A percentile compares a stretch with the other conserved stretches of the same genome.
Conservation (phyloP, 176 grass and related monocot species). For the Neostapfia colusana region DNA sequence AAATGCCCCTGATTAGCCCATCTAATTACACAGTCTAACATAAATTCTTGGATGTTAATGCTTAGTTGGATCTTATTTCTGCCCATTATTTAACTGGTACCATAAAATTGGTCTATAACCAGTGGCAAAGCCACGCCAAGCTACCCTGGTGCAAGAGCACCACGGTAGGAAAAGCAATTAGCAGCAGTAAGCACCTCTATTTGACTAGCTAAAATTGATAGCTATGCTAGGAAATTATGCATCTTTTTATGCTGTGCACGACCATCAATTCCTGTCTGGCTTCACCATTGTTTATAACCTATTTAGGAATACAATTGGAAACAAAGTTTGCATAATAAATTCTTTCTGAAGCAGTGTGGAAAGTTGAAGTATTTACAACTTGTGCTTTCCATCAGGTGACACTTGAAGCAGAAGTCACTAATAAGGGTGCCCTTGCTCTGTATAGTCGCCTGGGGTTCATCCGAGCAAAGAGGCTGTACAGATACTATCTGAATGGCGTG, state of each 20-base stretch:
- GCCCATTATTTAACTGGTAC: not conserved
- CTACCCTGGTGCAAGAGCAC: too few relatives aligned
- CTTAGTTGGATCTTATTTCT: not conserved
- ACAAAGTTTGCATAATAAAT: slow-evolving; percentile 8
- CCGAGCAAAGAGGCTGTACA: slow-evolving; percentile 87
- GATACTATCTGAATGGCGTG: slow-evolving; percentile 92
- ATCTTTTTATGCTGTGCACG: too few relatives aligned
- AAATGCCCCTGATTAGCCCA: too few relatives aligned
- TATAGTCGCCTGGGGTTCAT: slow-evolving; percentile 92
- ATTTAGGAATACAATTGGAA: not conserved
- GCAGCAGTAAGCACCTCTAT: too few relatives aligned
- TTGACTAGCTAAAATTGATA: too few relatives aligned
- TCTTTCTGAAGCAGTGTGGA: not conserved
- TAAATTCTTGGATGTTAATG: not conserved
- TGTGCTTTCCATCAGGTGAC: slow-evolving; percentile 61
- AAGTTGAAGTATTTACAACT: not conserved
- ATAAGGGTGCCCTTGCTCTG: slow-evolving; percentile 84
- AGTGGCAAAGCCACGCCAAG: too few relatives aligned
- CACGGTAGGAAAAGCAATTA: too few relatives aligned
- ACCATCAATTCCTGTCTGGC: too few relatives aligned
- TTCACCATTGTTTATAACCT: not conserved
- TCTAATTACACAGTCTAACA: too few relatives aligned
- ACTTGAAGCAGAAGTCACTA: slow-evolving; percentile 94
- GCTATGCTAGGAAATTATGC: too few relatives aligned
- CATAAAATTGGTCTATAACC: not conserved